Base-by-base conservation (phyloP, 2,329 filamentous ascomycete species). In the Fusarium longipes region DNA sequence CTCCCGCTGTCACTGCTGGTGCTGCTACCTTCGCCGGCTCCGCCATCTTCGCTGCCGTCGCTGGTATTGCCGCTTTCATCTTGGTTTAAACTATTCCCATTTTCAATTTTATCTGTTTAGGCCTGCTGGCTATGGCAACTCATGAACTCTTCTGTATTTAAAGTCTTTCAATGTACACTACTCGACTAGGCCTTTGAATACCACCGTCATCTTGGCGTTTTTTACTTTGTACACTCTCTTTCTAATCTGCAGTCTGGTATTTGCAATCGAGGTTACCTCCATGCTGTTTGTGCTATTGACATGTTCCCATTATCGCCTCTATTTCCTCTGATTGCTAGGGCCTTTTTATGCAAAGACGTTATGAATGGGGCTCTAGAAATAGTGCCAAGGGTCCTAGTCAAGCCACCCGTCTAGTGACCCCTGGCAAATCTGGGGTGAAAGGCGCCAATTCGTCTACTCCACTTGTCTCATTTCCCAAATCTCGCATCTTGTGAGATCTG, bases 1-100 rank as follows among this genome's bases (percentile, higher is more conserved):
- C 71, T 67, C 76, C 78, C 63, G 73, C 75, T 65, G 78, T 83
- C 72, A 84, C 82, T 50, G 84, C 81, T 68, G 86, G 83, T 76
- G 86, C 86, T 68, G 80, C 81, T 72, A 80, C 82, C 74, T 75
- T 87, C 72, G 80, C 81, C 65, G 84, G 82, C 81, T 87, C 85
- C 64, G 82, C 81, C 75, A 64, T 83, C 74, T 78, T 87, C 74
- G 86, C 86, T 76, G 85, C 82, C 69, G 81, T 79, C 47, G 86
- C 83, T 78, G 86, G 84, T 80, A 75, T 85, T 56, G 82, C 80
- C 64, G 86, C 84, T 75, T 78, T 86, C 75, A 73, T 83, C 79
- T 78, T 88, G 74, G 83, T 82, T 77, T 88, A 88, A 84, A 76
- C 77, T 47, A 63, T 71, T 75, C 62, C 72, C 20, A 25, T 42